Percentiles rank a stretch among this genome's conserved stretches.
Conservation (phyloP, 805 yeast genomes). For the Pichia deserticola region DNA sequence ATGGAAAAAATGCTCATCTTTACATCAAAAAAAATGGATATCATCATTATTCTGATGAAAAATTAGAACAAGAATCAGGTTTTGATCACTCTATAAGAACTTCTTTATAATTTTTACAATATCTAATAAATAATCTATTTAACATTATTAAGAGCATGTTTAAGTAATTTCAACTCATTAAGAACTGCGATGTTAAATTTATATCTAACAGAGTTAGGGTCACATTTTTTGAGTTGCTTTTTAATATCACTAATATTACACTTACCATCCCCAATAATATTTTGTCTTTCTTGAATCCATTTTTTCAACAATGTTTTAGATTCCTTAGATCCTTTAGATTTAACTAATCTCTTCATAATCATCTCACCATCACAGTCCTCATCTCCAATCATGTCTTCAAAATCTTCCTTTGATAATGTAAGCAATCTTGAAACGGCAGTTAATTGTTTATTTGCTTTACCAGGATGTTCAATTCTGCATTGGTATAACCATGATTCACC, state of each 20-base stretch:
- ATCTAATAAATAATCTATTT: not conserved
- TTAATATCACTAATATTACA: constrained; percentile 9
- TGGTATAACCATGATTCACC: constrained; percentile 27
- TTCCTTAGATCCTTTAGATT: constrained; percentile 1
- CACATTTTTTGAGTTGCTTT: constrained; percentile 10
- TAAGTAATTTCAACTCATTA: constrained; percentile 14
- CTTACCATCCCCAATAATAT: constrained; percentile 2
- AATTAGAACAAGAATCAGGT: no score
- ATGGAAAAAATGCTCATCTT: constrained; percentile 15
- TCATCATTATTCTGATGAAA: no score
- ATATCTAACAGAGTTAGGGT: not conserved
- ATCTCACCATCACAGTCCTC: constrained; percentile 6
- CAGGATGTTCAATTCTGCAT: constrained; percentile 37
- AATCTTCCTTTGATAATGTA: constrained; percentile 20
- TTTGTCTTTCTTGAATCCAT: constrained; percentile 15
- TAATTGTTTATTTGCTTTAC: constrained; percentile 39
- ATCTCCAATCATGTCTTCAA: constrained; percentile 8
- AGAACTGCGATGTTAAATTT: constrained; percentile 5
- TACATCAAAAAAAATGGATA: not conserved
- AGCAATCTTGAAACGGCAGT: constrained; percentile 34
- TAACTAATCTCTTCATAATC: constrained; percentile 8
- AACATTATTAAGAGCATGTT: constrained; percentile 10
- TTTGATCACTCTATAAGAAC: no score
- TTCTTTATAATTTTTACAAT: no score
- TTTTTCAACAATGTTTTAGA: constrained; percentile 12